Percentiles rank a stretch among this genome's conserved stretches.
Conservation (phyloP, 2,329 filamentous ascomycete genomes). For the Ophiostoma australiae region DNA sequence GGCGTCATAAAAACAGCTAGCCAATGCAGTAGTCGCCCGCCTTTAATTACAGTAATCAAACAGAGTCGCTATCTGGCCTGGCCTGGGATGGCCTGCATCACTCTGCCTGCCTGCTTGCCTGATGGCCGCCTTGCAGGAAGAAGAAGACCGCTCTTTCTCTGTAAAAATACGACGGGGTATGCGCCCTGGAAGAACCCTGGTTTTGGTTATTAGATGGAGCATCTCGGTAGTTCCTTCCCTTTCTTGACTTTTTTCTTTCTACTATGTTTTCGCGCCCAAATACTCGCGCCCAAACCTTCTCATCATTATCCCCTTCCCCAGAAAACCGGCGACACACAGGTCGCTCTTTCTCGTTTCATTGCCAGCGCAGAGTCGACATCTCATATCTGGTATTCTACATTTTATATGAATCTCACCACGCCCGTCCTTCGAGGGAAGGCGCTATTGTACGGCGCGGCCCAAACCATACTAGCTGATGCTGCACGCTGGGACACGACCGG, state of each 20-base stretch:
- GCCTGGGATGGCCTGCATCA: not conserved
- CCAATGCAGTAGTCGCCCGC: not conserved
- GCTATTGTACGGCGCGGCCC: not conserved
- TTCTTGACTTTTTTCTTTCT: not conserved
- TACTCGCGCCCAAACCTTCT: not conserved
- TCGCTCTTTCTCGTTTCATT: not conserved
- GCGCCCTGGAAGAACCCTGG: not conserved
- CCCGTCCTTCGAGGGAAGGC: not conserved
- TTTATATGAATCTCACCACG: not conserved
- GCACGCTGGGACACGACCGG: not conserved
- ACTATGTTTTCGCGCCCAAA: not conserved
- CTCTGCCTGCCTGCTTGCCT: not conserved
- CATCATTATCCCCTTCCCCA: not conserved
- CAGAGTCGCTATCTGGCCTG: not conserved
- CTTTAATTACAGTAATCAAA: constrained; percentile 10
- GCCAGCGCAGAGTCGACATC: not conserved
- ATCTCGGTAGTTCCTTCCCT: not conserved
- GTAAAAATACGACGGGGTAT: not conserved
- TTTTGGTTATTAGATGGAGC: not conserved
- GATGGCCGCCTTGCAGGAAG: not conserved
- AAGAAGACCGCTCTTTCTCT: not conserved
- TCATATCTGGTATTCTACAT: not conserved
- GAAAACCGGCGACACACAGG: not conserved
- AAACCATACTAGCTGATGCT: not conserved
- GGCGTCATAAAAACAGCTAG: not conserved